Conservation (phyloP, 2,329 filamentous ascomycete species). For the Aquanectria penicillioides region DNA sequence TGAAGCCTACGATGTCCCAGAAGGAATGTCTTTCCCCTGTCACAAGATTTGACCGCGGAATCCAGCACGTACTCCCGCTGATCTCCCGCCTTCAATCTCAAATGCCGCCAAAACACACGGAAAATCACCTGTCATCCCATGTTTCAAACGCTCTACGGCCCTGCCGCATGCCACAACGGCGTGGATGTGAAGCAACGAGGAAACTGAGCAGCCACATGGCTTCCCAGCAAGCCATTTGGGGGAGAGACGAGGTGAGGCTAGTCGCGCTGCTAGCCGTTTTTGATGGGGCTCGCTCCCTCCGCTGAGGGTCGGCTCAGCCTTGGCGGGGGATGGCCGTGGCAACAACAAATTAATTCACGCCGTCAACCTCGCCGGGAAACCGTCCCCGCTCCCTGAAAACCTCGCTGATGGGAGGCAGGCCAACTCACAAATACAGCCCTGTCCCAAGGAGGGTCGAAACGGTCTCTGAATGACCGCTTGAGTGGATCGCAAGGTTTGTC, state of each 20-base stretch:
- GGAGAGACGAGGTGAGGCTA: neutral
- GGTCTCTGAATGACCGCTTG: neutral
- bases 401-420: too few species aligned
- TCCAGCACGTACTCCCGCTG: too few species aligned
- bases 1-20: too few species aligned
- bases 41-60: too few species aligned
- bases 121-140: too few species aligned
- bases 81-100: too few species aligned
- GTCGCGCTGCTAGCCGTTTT: conserved; percentile 4
- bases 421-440: neutral
- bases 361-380: neutral
- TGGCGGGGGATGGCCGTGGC: neutral
- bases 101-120: too few species aligned
- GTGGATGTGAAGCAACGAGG: neutral
- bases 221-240: neutral
- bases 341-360: neutral
- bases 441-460: neutral
- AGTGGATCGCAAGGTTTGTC: neutral
- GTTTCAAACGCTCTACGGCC: neutral
- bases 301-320: neutral
- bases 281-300: neutral
- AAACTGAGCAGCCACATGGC: conserved; percentile 7
- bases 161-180: neutral
- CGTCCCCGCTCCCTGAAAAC: neutral
- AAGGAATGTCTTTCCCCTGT: too few species aligned